A percentile compares a stretch with the other conserved stretches of the same genome.
These are phyloP conservation scores for Naganishia randhawae DNA, from an alignment of 768 basidiomycete genomes.

Conservation along the genomic window DNA sequence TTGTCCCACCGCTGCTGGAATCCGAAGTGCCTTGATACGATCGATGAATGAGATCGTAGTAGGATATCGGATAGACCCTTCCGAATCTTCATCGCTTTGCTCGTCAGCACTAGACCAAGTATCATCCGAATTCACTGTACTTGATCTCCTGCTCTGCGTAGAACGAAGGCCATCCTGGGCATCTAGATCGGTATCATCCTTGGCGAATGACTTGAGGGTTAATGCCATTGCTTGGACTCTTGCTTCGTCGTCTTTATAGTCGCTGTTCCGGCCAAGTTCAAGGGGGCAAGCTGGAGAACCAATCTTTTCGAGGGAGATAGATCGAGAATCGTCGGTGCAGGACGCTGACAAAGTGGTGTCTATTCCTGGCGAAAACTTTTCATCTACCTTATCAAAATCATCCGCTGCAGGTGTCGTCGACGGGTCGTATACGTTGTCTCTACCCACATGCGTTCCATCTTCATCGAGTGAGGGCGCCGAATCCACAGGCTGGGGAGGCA, in stretches of 20 bases:
- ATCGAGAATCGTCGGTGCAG: neutral
- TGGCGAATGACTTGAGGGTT: slow-evolving; percentile 1
- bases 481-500: neutral
- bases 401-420: neutral
- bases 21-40: slow-evolving; percentile 16
- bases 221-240: neutral
- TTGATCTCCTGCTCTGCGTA: neutral
- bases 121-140: neutral
- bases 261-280: neutral
- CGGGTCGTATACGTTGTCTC: neutral
- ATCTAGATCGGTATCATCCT: neutral
- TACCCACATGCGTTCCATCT: neutral
- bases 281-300: neutral
- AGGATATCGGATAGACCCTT: slow-evolving; percentile 13
- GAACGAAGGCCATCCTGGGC: neutral
- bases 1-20: neutral
- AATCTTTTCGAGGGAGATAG: neutral
- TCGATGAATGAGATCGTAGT: slow-evolving; percentile 6
- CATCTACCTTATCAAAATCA: neutral
- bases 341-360: neutral
- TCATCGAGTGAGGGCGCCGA: neutral
- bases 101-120: slow-evolving; percentile 14
- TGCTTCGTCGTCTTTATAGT: neutral
- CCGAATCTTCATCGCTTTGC: slow-evolving; percentile 9
- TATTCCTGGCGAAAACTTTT: neutral